Evolutionary conservation across 331 rosid genomes (phyloP).

Genomic region (Dryas integrifolia): DNA sequence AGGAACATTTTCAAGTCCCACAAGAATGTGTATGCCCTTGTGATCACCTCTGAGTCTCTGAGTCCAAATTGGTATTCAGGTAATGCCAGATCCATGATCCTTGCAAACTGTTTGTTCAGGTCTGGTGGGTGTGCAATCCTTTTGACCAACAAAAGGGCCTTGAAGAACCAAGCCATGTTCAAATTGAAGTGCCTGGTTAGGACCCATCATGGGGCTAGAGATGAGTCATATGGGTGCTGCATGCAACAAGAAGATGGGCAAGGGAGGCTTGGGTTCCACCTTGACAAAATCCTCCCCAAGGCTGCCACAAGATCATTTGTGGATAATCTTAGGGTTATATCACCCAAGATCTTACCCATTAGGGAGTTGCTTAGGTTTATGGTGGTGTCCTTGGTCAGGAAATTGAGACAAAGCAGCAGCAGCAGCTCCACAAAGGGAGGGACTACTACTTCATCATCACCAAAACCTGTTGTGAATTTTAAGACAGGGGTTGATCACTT

Average conservation of each 20-base stretch:
- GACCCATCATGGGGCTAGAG: conserved; percentile 77
- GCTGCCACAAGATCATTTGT: conserved; percentile 80
- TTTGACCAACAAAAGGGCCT: conserved; percentile 55
- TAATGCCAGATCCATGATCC: conserved; percentile 73
- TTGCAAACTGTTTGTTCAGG: conserved; percentile 74
- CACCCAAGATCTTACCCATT: conserved; percentile 67
- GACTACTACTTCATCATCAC: neutral
- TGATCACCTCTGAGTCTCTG: conserved; percentile 70
- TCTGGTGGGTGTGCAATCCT: conserved; percentile 78
- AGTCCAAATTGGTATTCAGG: conserved; percentile 92
- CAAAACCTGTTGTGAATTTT: conserved; percentile 54
- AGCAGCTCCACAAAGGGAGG: conserved; percentile 15
- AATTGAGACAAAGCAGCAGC: conserved; percentile 4
- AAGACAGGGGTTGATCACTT: conserved; percentile 83
- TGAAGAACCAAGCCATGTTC: conserved; percentile 46
- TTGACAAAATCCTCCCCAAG: conserved; percentile 66
- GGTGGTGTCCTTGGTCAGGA: conserved; percentile 27
- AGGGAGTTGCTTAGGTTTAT: conserved; percentile 58
- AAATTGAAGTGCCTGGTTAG: conserved; percentile 61
- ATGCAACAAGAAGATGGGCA: conserved; percentile 63
- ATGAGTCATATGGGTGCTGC: conserved; percentile 70
- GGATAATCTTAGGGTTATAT: conserved; percentile 57
- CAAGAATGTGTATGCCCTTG: conserved; percentile 54
- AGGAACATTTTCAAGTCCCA: conserved; percentile 48
- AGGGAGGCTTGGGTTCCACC: conserved; percentile 60